These are phyloP conservation scores for Pleurotus citrinopileatus DNA, from an alignment of 768 basidiomycete genomes.

Conservation along the genomic window DNA sequence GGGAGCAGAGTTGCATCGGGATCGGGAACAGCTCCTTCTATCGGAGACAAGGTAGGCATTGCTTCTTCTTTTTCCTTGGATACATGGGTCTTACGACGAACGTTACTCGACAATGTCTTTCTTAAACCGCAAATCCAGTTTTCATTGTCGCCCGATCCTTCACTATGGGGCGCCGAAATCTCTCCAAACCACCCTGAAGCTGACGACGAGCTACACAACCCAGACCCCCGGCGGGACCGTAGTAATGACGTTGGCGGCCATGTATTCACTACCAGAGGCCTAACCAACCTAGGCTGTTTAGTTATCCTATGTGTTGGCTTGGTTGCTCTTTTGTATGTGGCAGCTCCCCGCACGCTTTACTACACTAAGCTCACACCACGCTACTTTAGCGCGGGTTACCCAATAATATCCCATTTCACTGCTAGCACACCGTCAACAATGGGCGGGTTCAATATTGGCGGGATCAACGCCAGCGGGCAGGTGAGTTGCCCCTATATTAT, in stretches of 20 bases:
- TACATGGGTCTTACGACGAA: not conserved
- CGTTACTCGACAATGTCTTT: not conserved
- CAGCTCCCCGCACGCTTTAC: not conserved
- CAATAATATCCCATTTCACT: slow-evolving; percentile 57
- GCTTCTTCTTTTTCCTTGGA: not conserved
- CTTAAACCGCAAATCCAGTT: slow-evolving; percentile 40
- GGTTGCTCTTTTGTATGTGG: slow-evolving; percentile 55
- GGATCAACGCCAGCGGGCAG: slow-evolving; percentile 76
- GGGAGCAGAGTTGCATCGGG: slow-evolving; percentile 19
- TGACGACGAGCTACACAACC: slow-evolving; percentile 74
- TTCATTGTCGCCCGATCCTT: slow-evolving; percentile 71
- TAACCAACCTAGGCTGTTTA: slow-evolving; percentile 72
- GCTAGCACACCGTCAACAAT: slow-evolving; percentile 38
- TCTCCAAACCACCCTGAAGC: slow-evolving; percentile 54
- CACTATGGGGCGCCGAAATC: slow-evolving; percentile 68
- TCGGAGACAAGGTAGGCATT: slow-evolving; percentile 54
- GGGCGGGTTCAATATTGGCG: slow-evolving; percentile 73
- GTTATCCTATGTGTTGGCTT: slow-evolving; percentile 50
- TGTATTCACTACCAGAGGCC: slow-evolving; percentile 66
- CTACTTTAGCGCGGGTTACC: slow-evolving; percentile 55
- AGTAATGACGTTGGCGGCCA: slow-evolving; percentile 56
- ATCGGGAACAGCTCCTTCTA: slow-evolving; percentile 30
- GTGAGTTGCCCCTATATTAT: slow-evolving; percentile 24
- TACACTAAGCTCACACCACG: not conserved
- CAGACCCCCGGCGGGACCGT: slow-evolving; percentile 61